A percentile compares a stretch with the other conserved stretches of the same genome.
Evolutionary conservation across 75 land plant genomes (phyloP).

Genomic region (Cunninghamia lanceolata): DNA sequence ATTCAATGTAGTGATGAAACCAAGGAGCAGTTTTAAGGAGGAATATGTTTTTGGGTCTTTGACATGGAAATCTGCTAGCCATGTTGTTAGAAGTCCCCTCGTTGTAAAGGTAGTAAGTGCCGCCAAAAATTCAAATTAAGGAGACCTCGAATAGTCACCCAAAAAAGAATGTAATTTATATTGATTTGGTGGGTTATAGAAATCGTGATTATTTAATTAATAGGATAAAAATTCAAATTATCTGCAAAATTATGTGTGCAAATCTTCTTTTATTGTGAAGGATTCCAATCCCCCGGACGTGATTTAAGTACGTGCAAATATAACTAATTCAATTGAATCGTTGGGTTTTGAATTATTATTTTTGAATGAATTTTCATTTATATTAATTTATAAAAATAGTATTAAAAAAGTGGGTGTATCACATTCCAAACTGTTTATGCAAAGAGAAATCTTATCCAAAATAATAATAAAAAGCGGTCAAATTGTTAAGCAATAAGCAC

Average conservation of each 20-base stretch:
- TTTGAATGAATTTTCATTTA: too few relatives aligned
- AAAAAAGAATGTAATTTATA: neutral
- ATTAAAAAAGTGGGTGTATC: too few relatives aligned
- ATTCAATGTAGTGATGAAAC: conserved; percentile 23
- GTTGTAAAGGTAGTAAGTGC: neutral
- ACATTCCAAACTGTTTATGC: too few relatives aligned
- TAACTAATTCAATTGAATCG: too few relatives aligned
- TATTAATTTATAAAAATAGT: too few relatives aligned
- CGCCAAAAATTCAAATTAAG: neutral
- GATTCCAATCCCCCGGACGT: too few relatives aligned
- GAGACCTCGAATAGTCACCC: neutral
- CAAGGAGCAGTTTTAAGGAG: neutral
- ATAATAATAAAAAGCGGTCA: too few relatives aligned
- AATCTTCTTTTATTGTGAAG: too few relatives aligned
- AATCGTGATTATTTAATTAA: neutral
- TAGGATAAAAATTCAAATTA: neutral
- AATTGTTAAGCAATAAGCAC: too few relatives aligned
- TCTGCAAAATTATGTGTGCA: neutral
- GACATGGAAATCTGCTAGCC: conserved; percentile 14
- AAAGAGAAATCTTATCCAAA: too few relatives aligned
- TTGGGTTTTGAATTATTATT: too few relatives aligned
- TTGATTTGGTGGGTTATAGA: neutral
- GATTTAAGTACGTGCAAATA: too few relatives aligned
- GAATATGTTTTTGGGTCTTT: conserved; percentile 19
- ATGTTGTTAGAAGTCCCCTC: conserved; percentile 21